Evolutionary conservation across 768 basidiomycete genomes (phyloP), one percentile per base, ranked within the genome.

Genomic region (Boletus eberwhitei): DNA sequence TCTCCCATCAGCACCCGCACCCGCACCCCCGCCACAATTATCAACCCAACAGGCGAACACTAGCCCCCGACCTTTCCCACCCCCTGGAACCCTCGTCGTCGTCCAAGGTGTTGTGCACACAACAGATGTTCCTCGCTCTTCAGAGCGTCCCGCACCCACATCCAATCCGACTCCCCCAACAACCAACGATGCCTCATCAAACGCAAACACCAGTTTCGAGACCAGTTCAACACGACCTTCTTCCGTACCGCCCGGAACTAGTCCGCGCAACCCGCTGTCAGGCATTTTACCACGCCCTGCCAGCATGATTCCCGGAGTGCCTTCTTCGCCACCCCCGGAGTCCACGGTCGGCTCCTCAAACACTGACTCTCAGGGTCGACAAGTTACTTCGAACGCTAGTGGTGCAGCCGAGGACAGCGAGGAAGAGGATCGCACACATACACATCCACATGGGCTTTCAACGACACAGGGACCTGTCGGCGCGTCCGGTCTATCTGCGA

Each of bases 21-120:
- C 51, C 16, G 54, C 58, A 40, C 49, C 59, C 37, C 62, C 59
- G 45, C 42, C 68, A 43, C 61, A 69, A 22, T 55, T 65, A 47
- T 53, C 63, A 35, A 47, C 66, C 32, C 63, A 68, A 29, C 62
- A 60, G 13, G 39, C 52, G 21, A 71, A 47, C 37, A 45, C 24
- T 43, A 52, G 19, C 38, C 59, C 56, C n/a, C 73, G 80, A 21
- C 77, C 78, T 51, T 88, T 88, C 64, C 86, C 87, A 35, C 84
- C 87, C 0, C 84, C 87, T 0, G 87, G 88, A 14, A 89, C 88
- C 3, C 77, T 91, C 4, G 88, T 91, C 24, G 87, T 91, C 35
- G 88, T 91, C 0, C 88, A 91, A 69, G 88, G 88, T 46, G 87
- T 90, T 38, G 88, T 90, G 1, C 87, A 90, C 58, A 89, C 88